Percentiles rank a stretch among this genome's conserved stretches.
These are phyloP conservation scores for Lycium barbarum DNA, from an alignment of 257 asterid species.

Conservation along the genomic window DNA sequence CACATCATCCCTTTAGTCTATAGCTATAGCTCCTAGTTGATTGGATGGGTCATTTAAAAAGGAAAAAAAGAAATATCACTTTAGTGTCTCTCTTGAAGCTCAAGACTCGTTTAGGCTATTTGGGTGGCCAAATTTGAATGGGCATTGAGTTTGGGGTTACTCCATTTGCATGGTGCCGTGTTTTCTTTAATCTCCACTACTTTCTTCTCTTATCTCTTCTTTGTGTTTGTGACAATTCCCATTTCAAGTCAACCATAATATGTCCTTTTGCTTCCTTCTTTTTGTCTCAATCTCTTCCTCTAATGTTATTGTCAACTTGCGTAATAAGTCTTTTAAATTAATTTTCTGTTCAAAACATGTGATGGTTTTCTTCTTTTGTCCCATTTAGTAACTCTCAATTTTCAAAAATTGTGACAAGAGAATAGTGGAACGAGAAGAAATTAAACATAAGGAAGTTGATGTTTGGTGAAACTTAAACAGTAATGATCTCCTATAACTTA, in stretches of 20 bases:
- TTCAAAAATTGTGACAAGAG: background rate
- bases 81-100: constrained; percentile 27
- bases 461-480: background rate
- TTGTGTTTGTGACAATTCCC: background rate
- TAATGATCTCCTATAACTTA: background rate
- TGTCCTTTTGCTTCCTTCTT: constrained; percentile 13
- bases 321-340: background rate
- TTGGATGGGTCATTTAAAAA: constrained; percentile 8
- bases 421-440: constrained; percentile 1
- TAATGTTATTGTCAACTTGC: background rate
- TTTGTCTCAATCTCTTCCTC: constrained; percentile 21
- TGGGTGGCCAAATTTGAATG: constrained; percentile 29
- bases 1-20: constrained; percentile 32
- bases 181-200: constrained; percentile 22
- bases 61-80: constrained; percentile 23
- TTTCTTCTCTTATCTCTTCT: background rate
- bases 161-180: constrained; percentile 29
- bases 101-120: background rate
- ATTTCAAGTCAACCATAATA: constrained; percentile 6
- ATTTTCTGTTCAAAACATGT: background rate
- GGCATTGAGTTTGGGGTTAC: constrained; percentile 21
- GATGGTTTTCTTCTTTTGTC: background rate
- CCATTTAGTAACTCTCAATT: background rate
- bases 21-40: background rate
- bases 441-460: background rate